Base-by-base conservation (phyloP, 2,329 filamentous ascomycete genomes). In the Niveomyces coronatus region DNA sequence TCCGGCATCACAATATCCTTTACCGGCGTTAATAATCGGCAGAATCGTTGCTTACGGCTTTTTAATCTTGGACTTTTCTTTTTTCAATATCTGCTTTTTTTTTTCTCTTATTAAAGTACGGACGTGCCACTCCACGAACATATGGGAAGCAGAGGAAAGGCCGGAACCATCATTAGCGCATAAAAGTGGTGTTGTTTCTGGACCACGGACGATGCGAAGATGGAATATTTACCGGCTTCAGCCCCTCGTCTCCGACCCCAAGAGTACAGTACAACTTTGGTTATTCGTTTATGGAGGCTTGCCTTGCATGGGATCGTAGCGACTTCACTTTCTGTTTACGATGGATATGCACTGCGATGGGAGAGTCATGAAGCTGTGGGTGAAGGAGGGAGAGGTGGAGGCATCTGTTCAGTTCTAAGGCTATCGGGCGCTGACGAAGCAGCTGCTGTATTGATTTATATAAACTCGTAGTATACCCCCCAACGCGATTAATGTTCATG, bases 21-120 rank as follows among this genome's bases (percentile, higher is more conserved):
- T 40, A 19, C 42, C 45, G 50, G 50, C 47, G 51, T 52, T 40
- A 34, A 24, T 40, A 50, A 28, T 44, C 41, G 44, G 45, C 39
- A 36, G 33, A 41, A 41, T 40, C 42, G 37, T 22, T 39, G 40
- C 34, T 48, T 45, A 43, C 45, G 49, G 37, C 37, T 24, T 39
- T 44, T 41, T 42, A 39, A 41, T 35, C 39, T 32, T 32, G 26
- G 36, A 28, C 39, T 23, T 37, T 24, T 13, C 27, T 26, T 40
- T 38, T 40, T 41, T 42, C 35, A 30, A 43, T 45, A 28, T 41
- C 40, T 31, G n/a, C 40, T 39, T 33, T 42, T 33, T 27, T 43
- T 33, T 39, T 30, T 35, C 28, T 17, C 32, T 37, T 17, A 32
- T 22, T 31, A 31, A n/a, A n/a, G n/a, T 27, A 38, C 20, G 40